Base-by-base conservation (phyloP, 257 asterid genomes). In the Lithospermum erythrorhizon region DNA sequence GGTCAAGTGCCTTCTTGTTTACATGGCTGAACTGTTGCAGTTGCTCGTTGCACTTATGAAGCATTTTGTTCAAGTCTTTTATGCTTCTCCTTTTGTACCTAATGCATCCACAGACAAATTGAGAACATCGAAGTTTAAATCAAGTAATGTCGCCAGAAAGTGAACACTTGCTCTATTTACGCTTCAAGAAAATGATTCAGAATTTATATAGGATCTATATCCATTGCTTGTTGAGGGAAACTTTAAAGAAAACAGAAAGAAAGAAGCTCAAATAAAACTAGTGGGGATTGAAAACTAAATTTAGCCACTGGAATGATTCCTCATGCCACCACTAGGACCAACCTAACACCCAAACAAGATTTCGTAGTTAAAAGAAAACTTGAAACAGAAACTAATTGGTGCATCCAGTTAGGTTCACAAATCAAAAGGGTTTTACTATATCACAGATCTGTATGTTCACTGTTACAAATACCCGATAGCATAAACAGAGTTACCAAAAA, bases 1-100 rank as follows among this genome's bases (percentile, higher is more conserved):
- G 98, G 72, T 93, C 98, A 27, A 88, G 94, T 32, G 98, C 98
- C 72, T 93, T 93, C 73, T 93, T 93, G 75, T 93, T 93, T 70
- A 93, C 98, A 75, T 93, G 98, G 83, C 97, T 93, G 76, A 93
- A 93, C 69, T 86, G 86, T 61, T 88, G 75, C 75, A 93, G 84
- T 79, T 93, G 86, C 79, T 93, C 98, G 59, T 82, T 89, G 62
- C 97, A 93, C 78, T 81, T 89, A 82, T 93, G 95, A 70, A 93
- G 94, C 86, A 79, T 68, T 80, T 81, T 93, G 66, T 84, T 72
- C 73, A 93, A 69, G 45, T 93, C 98, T 69, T 93, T 93, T 64
- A 88, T 72, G 75, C 73, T 77, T 77, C 62, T 84, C 56, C 93
- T 73, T 68, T 86, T 88, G 72, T 84, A 83, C 82, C 98, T 93